Conservation (phyloP, 352 stramenopile genomes). For the Saprolegnia parasitica region DNA sequence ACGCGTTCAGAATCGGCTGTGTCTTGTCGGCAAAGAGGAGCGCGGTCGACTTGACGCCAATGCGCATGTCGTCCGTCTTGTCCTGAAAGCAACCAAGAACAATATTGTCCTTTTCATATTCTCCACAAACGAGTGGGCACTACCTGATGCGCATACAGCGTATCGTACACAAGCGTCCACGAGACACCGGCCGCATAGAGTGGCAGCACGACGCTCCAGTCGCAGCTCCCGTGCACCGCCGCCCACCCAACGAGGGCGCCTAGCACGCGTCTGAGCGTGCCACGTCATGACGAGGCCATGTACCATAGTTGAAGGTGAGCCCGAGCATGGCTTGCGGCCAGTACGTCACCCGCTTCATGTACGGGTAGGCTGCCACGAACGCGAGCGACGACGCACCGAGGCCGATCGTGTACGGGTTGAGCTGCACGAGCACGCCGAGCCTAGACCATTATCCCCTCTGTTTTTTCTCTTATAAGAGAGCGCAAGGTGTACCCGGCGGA, state of each 20-base stretch:
- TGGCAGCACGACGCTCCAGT: constrained; percentile 84
- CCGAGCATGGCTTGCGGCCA: constrained; percentile 97
- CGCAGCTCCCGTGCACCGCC: constrained; percentile 80
- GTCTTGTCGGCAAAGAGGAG: constrained; percentile 94
- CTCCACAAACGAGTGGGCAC: background rate
- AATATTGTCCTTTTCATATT: background rate
- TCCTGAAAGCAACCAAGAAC: constrained; percentile 37
- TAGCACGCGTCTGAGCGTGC: background rate
- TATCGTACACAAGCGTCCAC: constrained; percentile 99
- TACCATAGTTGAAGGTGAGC: constrained; percentile 97
- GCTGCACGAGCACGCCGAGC: constrained; percentile 91
- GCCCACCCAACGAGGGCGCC: constrained; percentile 92
- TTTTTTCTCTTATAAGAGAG: background rate
- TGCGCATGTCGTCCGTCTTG: constrained; percentile 94
- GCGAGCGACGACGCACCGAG: constrained; percentile 91
- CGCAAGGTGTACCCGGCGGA: constrained; percentile 46
- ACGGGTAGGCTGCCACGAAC: constrained; percentile 93
- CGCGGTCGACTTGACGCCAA: constrained; percentile 95
- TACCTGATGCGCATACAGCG: constrained; percentile 97
- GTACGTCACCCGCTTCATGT: constrained; percentile 98
- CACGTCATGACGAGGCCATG: no score
- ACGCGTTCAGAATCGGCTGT: constrained; percentile 89
- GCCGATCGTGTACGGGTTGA: constrained; percentile 93
- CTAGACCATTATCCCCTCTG: background rate
- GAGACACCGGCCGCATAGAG: constrained; percentile 92